Conservation (phyloP, 2,329 filamentous ascomycete species). For the Colletotrichum sp. region DNA sequence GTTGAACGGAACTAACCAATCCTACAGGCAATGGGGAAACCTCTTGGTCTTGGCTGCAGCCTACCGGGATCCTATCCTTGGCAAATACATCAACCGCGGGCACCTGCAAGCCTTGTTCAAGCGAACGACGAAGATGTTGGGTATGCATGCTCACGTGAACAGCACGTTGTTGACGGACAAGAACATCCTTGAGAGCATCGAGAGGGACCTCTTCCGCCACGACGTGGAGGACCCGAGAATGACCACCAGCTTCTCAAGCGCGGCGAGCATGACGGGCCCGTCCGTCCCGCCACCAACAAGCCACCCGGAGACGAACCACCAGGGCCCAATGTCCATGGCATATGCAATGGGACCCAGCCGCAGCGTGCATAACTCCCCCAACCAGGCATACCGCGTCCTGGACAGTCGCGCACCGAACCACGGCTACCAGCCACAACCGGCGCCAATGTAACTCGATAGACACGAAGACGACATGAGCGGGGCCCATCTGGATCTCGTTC, state of each 20-base stretch:
- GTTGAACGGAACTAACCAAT: background rate
- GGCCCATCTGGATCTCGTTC: background rate
- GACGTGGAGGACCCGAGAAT: slow-evolving; percentile 25
- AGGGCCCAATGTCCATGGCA: slow-evolving; percentile 10
- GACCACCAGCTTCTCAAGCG: slow-evolving; percentile 46
- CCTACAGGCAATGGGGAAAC: slow-evolving; percentile 89
- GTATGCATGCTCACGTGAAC: slow-evolving; percentile 71
- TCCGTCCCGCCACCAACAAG: background rate
- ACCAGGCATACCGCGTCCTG: slow-evolving; percentile 1
- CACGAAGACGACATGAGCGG: background rate
- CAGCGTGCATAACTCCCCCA: slow-evolving; percentile 14
- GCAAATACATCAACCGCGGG: slow-evolving; percentile 58
- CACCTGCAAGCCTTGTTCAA: slow-evolving; percentile 66
- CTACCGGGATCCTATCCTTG: slow-evolving; percentile 70
- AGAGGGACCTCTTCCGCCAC: slow-evolving; percentile 47
- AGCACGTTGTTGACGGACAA: slow-evolving; percentile 78
- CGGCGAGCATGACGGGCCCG: background rate
- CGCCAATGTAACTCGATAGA: background rate
- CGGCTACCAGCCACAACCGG: background rate
- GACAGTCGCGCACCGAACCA: background rate
- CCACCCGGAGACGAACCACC: background rate
- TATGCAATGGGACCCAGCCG: slow-evolving; percentile 4
- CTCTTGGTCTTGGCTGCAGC: slow-evolving; percentile 88
- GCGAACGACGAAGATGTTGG: slow-evolving; percentile 79
- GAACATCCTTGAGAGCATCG: slow-evolving; percentile 69